Percentiles rank a stretch among this genome's conserved stretches.
phyloP scores from a whole-genome alignment of 2,329 filamentous ascomycete species.

The Aspergillus japonicus region DNA sequence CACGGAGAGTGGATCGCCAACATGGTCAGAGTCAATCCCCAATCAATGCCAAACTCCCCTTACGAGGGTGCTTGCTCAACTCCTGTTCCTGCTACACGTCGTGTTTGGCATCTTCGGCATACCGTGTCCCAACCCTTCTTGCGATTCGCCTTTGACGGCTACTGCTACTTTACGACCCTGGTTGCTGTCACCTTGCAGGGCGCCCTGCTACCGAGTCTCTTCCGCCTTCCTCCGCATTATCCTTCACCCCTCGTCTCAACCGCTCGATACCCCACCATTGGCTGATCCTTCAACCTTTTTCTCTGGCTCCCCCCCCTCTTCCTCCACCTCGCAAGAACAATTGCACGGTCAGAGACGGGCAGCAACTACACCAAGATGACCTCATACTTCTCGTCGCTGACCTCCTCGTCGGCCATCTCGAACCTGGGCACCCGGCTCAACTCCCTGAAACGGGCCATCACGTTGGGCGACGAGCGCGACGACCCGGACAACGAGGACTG shows the following conservation, averaged over 20 bases:
- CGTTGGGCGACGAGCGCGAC: conserved; percentile 42
- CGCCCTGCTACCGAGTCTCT: neutral
- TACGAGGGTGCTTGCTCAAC: neutral
- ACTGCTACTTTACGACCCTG: neutral
- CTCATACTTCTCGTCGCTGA: conserved; percentile 75
- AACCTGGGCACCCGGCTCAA: conserved; percentile 57
- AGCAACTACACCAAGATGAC: conserved; percentile 55
- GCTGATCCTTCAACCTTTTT: neutral
- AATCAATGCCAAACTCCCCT: conserved; percentile 8
- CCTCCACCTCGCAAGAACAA: neutral
- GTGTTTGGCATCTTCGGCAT: conserved; percentile 1
- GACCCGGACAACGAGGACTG: conserved; percentile 67
- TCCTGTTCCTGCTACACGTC: neutral
- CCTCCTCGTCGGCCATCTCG: conserved; percentile 47
- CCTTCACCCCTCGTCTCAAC: conserved; percentile 4
- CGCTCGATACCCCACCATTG: conserved; percentile 19
- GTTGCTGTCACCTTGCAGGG: neutral
- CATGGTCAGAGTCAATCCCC: conserved; percentile 2
- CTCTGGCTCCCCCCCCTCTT: neutral
- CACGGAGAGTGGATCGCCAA: conserved; percentile 5
- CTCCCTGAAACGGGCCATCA: conserved; percentile 52
- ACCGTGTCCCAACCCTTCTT: conserved; percentile 4
- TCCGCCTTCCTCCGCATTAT: conserved; percentile 19
- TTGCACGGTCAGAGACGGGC: neutral
- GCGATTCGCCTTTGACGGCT: conserved; percentile 1